Base-by-base conservation (phyloP, 2,329 filamentous ascomycete species). In the Sporothrix pallida region DNA sequence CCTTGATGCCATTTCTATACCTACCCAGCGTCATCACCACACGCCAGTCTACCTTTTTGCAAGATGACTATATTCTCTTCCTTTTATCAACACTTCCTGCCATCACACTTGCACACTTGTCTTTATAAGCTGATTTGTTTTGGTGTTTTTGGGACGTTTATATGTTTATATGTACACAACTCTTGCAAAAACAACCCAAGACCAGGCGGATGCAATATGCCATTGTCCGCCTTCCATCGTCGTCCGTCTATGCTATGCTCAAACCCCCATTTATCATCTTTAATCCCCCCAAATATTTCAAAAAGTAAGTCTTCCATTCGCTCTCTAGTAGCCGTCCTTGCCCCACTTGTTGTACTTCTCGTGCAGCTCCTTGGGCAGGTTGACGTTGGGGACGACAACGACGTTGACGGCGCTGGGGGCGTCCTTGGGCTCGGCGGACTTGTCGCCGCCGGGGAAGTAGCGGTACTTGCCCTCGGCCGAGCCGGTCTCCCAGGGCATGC, bases 321-420 rank as follows among this genome's bases (percentile, higher is more conserved):
- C 26, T 17, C 44, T 81, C 81, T 86, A 93, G 85, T 92, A 98
- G 79, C 94, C 95, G 78, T 98, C 96, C 90, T 98, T 98, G 84
- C 96, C 96, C 90, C 93, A 98, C 89, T 99, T 99, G 93, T 99
- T 99, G 90, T 92, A 98, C 86, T 92, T 92, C 79, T 99, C 96
- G 86, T 99, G 96, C 77, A 98, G 90, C 80, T 92, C 88, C 93
- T 92, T 94, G 81, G 96, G 95, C 78, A 98, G 87, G 81, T 92
- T 96, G 81, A 99, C 95, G 81, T 97, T 92, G 80, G 96, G 96
- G 72, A 99, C 88, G 81, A 99, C 91, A 79, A 98, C 95, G 77
- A 92, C 93, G 88, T 99, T 97, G 84, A 99, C 86, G 76, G 96
- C 96, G 83, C 93, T 97, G 78, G 96, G 96, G 75, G 96, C 96